Evolutionary conservation across 139 green algal genomes (phyloP).

Genomic region (Pedinophyceae sp.): DNA sequence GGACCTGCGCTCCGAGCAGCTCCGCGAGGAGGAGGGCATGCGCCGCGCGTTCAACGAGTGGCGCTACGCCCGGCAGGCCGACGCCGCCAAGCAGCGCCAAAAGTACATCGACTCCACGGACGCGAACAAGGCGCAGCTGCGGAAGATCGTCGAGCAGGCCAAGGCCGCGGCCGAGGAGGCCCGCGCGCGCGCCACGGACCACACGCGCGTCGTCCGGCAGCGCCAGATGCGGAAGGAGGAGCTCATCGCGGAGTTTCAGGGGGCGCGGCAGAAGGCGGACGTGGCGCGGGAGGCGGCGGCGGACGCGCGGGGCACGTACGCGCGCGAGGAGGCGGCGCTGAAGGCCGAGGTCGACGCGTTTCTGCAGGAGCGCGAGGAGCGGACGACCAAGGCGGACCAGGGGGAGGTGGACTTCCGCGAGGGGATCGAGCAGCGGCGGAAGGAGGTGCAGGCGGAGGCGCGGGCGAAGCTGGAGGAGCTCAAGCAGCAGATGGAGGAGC

Average conservation of each 20-base stretch:
- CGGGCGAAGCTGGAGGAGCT: neutral
- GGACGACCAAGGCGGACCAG: neutral
- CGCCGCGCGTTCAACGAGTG: neutral
- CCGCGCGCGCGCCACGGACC: neutral
- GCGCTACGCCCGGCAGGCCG: neutral
- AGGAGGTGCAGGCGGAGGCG: neutral
- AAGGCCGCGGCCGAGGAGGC: neutral
- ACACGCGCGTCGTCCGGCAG: neutral
- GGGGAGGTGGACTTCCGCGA: neutral
- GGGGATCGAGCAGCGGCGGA: neutral
- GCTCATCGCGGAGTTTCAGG: no score
- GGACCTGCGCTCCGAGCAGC: neutral
- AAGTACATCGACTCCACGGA: neutral
- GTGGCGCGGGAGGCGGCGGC: no score
- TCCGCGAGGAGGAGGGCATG: neutral
- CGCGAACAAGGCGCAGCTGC: neutral
- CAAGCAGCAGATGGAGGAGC: slow-evolving; percentile 17
- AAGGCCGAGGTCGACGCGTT: neutral
- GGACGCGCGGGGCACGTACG: neutral
- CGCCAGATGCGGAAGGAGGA: no score
- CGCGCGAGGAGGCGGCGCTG: neutral
- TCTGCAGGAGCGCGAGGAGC: neutral
- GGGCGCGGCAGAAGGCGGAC: neutral
- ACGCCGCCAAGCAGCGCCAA: neutral
- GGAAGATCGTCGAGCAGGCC: neutral